A percentile compares a stretch with the other conserved stretches of the same genome.
These are phyloP conservation scores for Fusarium fracticaudum DNA, from an alignment of 2,329 filamentous ascomycete species.

Conservation along the genomic window DNA sequence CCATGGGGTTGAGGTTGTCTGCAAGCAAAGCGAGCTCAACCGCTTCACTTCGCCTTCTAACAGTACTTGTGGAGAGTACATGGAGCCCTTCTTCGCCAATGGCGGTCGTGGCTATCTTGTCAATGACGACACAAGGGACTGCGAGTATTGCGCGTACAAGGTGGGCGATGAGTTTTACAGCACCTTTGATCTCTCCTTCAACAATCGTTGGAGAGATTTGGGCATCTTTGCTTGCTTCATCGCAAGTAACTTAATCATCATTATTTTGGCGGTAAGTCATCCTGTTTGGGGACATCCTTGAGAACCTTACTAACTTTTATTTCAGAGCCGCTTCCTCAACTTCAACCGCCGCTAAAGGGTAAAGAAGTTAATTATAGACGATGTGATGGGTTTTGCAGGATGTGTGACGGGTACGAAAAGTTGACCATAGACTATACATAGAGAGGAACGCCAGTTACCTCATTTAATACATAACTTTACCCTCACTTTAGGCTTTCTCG, in stretches of 20 bases:
- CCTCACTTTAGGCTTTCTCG: not conserved
- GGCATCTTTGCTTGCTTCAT: slow-evolving; percentile 83
- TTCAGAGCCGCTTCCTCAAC: slow-evolving; percentile 61
- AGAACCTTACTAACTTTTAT: slow-evolving; percentile 4
- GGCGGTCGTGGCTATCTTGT: slow-evolving; percentile 79
- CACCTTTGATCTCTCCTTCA: slow-evolving; percentile 72
- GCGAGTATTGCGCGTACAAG: slow-evolving; percentile 84
- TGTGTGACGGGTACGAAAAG: not conserved
- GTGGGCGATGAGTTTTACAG: slow-evolving; percentile 81
- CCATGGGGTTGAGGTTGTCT: slow-evolving; percentile 60
- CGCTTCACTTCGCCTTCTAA: slow-evolving; percentile 70
- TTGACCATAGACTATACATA: not conserved
- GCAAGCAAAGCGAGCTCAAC: slow-evolving; percentile 65
- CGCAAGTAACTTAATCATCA: slow-evolving; percentile 76
- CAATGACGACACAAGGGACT: slow-evolving; percentile 71
- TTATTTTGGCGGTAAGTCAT: slow-evolving; percentile 62
- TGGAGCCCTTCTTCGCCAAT: slow-evolving; percentile 43
- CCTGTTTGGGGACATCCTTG: not conserved
- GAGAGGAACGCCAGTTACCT: not conserved
- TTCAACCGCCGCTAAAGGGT: slow-evolving; percentile 59
- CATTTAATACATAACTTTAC: not conserved
- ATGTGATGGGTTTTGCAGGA: not conserved
- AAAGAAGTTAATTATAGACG: not conserved
- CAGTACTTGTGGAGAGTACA: slow-evolving; percentile 41
- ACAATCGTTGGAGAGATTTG: slow-evolving; percentile 80